A percentile compares a stretch with the other conserved stretches of the same genome.
phyloP scores from a whole-genome alignment of 108 stramenopile species.

The Cyclostephanos invisitatus region DNA sequence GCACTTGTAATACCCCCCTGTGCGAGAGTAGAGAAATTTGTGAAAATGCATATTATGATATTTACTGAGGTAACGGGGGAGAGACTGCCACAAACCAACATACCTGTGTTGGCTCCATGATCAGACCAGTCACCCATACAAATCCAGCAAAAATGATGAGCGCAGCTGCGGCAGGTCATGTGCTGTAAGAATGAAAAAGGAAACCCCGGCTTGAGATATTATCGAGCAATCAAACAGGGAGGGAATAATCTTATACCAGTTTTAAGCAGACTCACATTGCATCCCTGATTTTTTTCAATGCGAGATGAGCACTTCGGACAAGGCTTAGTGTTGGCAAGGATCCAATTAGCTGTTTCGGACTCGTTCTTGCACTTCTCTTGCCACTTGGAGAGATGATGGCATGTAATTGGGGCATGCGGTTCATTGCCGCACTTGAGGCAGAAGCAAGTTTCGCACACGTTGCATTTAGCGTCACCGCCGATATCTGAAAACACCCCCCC shows the following conservation, averaged over 20 bases:
- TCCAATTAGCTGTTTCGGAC: conserved; percentile 99
- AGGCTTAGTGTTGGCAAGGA: conserved; percentile 96
- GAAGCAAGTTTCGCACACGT: conserved; percentile 75
- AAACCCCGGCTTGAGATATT: background rate
- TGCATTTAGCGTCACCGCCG: conserved; percentile 64
- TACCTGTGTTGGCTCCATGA: conserved; percentile 95
- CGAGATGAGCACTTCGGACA: conserved; percentile 97
- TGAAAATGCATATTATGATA: background rate
- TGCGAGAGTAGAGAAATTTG: conserved; percentile 26
- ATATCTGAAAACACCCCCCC: conserved; percentile 66
- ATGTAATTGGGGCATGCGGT: conserved; percentile 90
- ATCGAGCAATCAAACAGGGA: background rate
- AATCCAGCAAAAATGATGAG: conserved; percentile 99
- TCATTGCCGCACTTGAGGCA: conserved; percentile 94
- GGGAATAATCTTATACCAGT: background rate
- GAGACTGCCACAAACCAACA: background rate
- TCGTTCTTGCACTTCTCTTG: conserved; percentile 95
- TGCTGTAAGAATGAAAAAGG: conserved; percentile 43
- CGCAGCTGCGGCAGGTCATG: conserved; percentile 87
- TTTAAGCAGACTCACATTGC: conserved; percentile 56
- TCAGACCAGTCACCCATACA: conserved; percentile 95
- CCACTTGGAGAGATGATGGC: conserved; percentile 85
- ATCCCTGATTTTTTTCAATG: conserved; percentile 99
- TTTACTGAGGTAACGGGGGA: background rate
- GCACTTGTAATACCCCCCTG: conserved; percentile 99